Percentiles rank a stretch among this genome's conserved stretches.
Conservation (phyloP, 2,329 filamentous ascomycete genomes). For the Rutstroemia sydowiana region DNA sequence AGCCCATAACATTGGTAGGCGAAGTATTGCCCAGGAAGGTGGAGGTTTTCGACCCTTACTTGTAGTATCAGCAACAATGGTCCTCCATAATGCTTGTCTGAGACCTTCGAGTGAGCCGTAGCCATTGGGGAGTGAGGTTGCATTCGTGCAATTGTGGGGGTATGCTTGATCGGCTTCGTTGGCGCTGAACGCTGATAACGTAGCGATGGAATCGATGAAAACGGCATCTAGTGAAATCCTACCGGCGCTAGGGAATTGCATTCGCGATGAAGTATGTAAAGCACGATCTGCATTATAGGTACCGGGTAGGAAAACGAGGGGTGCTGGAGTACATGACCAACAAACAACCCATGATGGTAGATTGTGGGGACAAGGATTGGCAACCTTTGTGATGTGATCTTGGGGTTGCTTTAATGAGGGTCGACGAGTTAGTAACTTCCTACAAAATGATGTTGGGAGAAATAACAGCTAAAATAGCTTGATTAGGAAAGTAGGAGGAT, state of each 20-base stretch:
- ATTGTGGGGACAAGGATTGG: neutral
- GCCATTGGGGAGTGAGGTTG: neutral
- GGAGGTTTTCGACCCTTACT: neutral
- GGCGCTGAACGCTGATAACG: slow-evolving; percentile 1
- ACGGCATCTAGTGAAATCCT: neutral
- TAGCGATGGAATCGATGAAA: neutral
- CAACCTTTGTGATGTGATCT: neutral
- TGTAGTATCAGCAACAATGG: neutral
- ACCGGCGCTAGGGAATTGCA: neutral
- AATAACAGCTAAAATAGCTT: no score
- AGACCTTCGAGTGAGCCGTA: neutral
- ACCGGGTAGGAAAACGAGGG: neutral
- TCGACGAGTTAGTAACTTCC: no score
- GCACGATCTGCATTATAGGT: neutral
- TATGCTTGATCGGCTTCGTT: neutral
- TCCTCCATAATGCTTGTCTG: slow-evolving; percentile 7
- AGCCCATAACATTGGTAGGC: neutral
- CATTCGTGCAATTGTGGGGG: neutral
- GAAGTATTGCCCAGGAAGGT: slow-evolving; percentile 3
- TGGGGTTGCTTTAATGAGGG: neutral
- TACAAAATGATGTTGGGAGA: no score
- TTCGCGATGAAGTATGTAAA: neutral
- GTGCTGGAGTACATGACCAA: slow-evolving; percentile 1
- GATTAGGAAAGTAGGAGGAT: no score
- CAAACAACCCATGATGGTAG: slow-evolving; percentile 6